Percentiles rank a stretch among this genome's conserved stretches.
Conservation (phyloP, 2,329 filamentous ascomycete genomes). For the Epichloe gansuensis region DNA sequence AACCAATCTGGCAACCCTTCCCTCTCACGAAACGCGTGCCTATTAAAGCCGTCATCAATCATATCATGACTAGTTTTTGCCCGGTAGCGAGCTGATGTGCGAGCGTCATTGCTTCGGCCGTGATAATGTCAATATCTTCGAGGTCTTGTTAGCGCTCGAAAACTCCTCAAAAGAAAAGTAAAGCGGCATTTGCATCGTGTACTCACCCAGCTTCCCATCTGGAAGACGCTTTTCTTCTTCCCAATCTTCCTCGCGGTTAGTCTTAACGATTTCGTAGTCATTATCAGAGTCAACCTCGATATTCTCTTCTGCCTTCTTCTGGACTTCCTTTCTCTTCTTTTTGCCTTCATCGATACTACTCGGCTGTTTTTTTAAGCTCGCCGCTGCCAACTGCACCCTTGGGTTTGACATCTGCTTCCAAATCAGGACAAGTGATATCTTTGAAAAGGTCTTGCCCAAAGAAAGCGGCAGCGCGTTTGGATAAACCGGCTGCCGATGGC, state of each 20-base stretch:
- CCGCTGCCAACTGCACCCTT: conserved; percentile 19
- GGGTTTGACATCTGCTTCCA: conserved; percentile 34
- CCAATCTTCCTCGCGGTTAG: conserved; percentile 45
- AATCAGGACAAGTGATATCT: conserved; percentile 28
- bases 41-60: conserved; percentile 88
- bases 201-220: conserved; percentile 49
- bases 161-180: not conserved
- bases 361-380: not conserved
- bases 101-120: conserved; percentile 97
- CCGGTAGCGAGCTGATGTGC: conserved; percentile 86
- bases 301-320: conserved; percentile 1
- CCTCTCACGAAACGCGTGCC: conserved; percentile 76
- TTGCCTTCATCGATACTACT: not conserved
- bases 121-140: conserved; percentile 90
- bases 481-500: conserved; percentile 44
- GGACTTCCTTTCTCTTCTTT: conserved; percentile 12
- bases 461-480: conserved; percentile 74
- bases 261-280: conserved; percentile 51
- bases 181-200: not conserved
- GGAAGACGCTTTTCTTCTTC: conserved; percentile 51
- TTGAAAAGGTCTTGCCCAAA: conserved; percentile 95
- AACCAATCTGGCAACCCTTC: conserved; percentile 98
- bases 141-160: conserved; percentile 10
- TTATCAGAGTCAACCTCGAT: conserved; percentile 30
- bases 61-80: conserved; percentile 68